These are phyloP conservation scores for Phytophthora gonapodyides DNA, from an alignment of 352 stramenopile species.

Conservation along the genomic window DNA sequence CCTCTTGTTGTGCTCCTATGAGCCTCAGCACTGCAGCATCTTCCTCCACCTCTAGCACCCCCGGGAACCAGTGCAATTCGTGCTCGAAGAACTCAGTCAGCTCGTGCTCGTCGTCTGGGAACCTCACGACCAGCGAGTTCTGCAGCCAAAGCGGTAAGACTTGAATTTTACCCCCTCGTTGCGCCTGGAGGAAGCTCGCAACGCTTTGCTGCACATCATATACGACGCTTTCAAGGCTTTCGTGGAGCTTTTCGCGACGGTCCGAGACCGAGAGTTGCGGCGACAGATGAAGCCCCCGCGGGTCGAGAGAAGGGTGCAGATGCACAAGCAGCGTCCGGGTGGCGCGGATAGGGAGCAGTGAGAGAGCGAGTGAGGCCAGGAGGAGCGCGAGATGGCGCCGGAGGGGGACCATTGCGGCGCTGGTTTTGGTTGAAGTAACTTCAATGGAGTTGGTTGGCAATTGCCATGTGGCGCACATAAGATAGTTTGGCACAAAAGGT, in stretches of 20 bases:
- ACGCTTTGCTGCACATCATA: conserved; percentile 31
- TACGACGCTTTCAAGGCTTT: conserved; percentile 17
- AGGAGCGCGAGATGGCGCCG: conserved; percentile 25
- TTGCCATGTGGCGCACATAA: conserved; percentile 7
- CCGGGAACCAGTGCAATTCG: conserved; percentile 42
- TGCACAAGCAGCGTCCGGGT: conserved; percentile 45
- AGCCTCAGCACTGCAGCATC: conserved; percentile 37
- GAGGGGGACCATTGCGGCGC: conserved; percentile 7
- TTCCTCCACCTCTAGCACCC: conserved; percentile 47
- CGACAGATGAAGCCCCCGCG: neutral
- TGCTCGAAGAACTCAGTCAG: conserved; percentile 27
- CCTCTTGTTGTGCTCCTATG: conserved; percentile 19
- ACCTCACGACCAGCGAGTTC: conserved; percentile 56
- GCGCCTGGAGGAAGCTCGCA: conserved; percentile 31
- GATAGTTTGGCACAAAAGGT: conserved; percentile 7
- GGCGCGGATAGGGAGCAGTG: neutral
- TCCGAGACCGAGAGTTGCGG: conserved; percentile 11
- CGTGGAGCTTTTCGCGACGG: conserved; percentile 27
- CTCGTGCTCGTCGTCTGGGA: conserved; percentile 7
- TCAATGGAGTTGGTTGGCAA: conserved; percentile 13
- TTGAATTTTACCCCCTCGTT: conserved; percentile 1
- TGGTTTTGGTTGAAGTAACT: conserved; percentile 21
- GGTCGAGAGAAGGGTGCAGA: conserved; percentile 38
- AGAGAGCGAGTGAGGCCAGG: conserved; percentile 17
- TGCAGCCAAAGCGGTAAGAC: conserved; percentile 60